phyloP scores from a whole-genome alignment of 2,329 filamentous ascomycete genomes.

The Penicillium sclerotigenum region DNA sequence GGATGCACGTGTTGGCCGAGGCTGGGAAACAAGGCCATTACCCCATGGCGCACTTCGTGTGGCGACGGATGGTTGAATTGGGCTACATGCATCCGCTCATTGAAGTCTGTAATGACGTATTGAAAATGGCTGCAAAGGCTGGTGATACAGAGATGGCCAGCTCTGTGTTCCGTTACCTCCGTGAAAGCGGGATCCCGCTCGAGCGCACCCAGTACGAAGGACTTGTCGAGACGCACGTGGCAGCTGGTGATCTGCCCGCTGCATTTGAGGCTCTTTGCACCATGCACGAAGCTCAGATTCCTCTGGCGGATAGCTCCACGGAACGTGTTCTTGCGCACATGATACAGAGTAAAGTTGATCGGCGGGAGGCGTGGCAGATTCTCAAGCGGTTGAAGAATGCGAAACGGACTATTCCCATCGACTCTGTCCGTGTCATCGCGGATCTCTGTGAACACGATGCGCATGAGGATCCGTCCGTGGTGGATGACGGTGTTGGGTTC shows the following conservation, averaged over 20 bases:
- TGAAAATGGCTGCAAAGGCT: slow-evolving; percentile 67
- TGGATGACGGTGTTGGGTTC: slow-evolving; percentile 54
- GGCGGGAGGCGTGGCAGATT: slow-evolving; percentile 53
- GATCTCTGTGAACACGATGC: slow-evolving; percentile 48
- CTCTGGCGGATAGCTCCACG: slow-evolving; percentile 59
- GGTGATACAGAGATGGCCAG: slow-evolving; percentile 68
- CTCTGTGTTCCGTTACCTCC: slow-evolving; percentile 65
- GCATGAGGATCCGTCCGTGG: slow-evolving; percentile 30
- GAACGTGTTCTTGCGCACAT: slow-evolving; percentile 61
- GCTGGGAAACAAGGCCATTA: slow-evolving; percentile 64
- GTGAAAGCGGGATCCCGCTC: slow-evolving; percentile 55
- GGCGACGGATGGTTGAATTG: slow-evolving; percentile 63
- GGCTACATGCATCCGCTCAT: slow-evolving; percentile 61
- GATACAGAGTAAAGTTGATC: slow-evolving; percentile 44
- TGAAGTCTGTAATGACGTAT: slow-evolving; percentile 63
- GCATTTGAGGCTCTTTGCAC: slow-evolving; percentile 69
- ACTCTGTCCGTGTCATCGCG: slow-evolving; percentile 49
- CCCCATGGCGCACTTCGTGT: slow-evolving; percentile 65
- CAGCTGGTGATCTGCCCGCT: slow-evolving; percentile 58
- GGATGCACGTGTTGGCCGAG: slow-evolving; percentile 71
- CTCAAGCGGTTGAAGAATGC: slow-evolving; percentile 56
- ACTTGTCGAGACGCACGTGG: slow-evolving; percentile 68
- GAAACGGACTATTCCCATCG: slow-evolving; percentile 50
- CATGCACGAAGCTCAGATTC: slow-evolving; percentile 64
- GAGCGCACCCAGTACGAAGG: slow-evolving; percentile 73